A percentile compares a stretch with the other conserved stretches of the same genome.
Conservation (phyloP, 2,329 filamentous ascomycete species). For the Nigrospora osmanthi region DNA sequence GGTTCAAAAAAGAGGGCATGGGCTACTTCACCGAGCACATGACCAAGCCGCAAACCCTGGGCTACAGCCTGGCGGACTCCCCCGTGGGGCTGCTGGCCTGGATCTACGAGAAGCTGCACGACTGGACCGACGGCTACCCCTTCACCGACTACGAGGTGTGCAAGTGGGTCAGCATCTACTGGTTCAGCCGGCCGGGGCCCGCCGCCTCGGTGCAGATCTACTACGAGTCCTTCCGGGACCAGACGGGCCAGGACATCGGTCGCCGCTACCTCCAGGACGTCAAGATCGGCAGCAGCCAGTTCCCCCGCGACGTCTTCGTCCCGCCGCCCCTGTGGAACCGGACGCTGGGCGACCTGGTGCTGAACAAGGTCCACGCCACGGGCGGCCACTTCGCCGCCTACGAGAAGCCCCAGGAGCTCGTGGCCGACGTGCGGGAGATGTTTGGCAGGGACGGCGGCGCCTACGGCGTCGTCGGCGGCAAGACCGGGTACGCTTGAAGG, state of each 20-base stretch:
- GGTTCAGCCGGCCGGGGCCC: slow-evolving; percentile 59
- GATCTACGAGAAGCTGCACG: slow-evolving; percentile 73
- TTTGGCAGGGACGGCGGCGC: slow-evolving; percentile 32
- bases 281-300: slow-evolving; percentile 39
- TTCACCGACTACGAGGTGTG: slow-evolving; percentile 73
- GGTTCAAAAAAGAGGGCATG: slow-evolving; percentile 46
- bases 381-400: slow-evolving; percentile 44
- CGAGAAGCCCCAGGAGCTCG: slow-evolving; percentile 37
- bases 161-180: slow-evolving; percentile 68
- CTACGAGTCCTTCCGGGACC: slow-evolving; percentile 57
- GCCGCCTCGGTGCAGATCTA: slow-evolving; percentile 60
- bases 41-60: slow-evolving; percentile 65
- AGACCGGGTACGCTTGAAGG: neutral
- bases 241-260: slow-evolving; percentile 39
- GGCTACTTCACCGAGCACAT: slow-evolving; percentile 51
- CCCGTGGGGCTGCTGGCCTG: slow-evolving; percentile 66
- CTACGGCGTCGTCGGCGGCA: slow-evolving; percentile 1
- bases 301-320: slow-evolving; percentile 40
- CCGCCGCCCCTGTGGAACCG: slow-evolving; percentile 40
- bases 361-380: slow-evolving; percentile 29
- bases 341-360: slow-evolving; percentile 42
- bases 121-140: slow-evolving; percentile 65
- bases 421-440: slow-evolving; percentile 37
- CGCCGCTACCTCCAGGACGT: slow-evolving; percentile 20
- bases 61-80: slow-evolving; percentile 59